A percentile compares a stretch with the other conserved stretches of the same genome.
Evolutionary conservation across 148 eudicot genomes (phyloP).

Genomic region (Diospyros kaki): DNA sequence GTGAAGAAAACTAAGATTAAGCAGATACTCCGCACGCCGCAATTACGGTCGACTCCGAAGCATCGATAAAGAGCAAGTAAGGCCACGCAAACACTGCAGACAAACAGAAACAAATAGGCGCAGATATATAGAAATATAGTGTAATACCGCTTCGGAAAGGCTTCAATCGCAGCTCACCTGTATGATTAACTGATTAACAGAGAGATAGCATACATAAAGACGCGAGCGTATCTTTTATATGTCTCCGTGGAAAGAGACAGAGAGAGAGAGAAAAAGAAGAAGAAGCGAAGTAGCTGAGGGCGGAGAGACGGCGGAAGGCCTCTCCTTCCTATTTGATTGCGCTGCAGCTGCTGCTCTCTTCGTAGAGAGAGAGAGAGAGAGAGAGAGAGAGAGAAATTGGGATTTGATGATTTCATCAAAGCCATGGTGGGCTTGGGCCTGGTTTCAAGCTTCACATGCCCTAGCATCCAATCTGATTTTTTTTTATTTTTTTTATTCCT

Average conservation of each 20-base stretch:
- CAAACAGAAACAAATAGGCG: not conserved
- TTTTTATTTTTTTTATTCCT: too few species aligned
- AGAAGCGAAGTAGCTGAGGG: conserved; percentile 13
- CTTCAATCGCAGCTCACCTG: conserved; percentile 14
- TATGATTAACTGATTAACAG: not conserved
- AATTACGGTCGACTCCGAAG: not conserved
- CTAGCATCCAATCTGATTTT: too few species aligned
- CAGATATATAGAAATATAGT: not conserved
- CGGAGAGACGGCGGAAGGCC: conserved; percentile 13
- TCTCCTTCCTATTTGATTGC: conserved; percentile 5
- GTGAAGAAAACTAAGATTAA: not conserved
- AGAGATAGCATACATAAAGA: not conserved
- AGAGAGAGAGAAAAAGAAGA: not conserved
- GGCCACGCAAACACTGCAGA: not conserved
- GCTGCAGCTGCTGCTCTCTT: not conserved
- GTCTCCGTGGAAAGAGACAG: not conserved
- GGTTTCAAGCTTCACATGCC: not conserved
- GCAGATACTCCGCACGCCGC: not conserved
- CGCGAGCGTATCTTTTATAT: not conserved
- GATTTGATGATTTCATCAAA: not conserved
- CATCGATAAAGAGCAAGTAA: not conserved
- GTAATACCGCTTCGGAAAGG: conserved; percentile 1
- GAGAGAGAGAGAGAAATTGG: not conserved
- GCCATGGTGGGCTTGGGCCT: conserved; percentile 9
- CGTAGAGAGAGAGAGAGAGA: not conserved